These are phyloP conservation scores for Lithospermum erythrorhizon DNA, from an alignment of 257 asterid genomes.

Conservation along the genomic window DNA sequence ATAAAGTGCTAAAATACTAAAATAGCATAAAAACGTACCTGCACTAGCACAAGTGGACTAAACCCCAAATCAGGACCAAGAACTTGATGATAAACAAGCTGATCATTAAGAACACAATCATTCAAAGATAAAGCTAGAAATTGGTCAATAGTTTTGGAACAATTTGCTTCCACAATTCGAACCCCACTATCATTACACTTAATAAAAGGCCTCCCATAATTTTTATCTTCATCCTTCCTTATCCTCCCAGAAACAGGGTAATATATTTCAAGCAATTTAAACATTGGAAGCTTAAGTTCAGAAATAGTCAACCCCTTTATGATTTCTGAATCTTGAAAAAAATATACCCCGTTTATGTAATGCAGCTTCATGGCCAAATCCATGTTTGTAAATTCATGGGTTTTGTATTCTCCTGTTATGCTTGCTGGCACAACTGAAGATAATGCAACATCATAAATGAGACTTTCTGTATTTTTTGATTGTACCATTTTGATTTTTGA, in stretches of 20 bases:
- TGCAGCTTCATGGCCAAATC: slow-evolving; percentile 62
- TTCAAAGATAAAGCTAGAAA: slow-evolving; percentile 24
- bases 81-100: slow-evolving; percentile 34
- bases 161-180: slow-evolving; percentile 59
- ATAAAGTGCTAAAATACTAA: no score
- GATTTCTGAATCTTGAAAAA: slow-evolving; percentile 21
- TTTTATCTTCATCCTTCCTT: slow-evolving; percentile 22
- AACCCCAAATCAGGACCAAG: slow-evolving; percentile 45
- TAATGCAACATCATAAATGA: slow-evolving; percentile 15
- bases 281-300: slow-evolving; percentile 51
- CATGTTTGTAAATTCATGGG: slow-evolving; percentile 25
- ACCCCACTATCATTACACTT: slow-evolving; percentile 86
- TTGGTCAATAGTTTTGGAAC: slow-evolving; percentile 35
- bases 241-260: slow-evolving; percentile 43
- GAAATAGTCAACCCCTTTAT: slow-evolving; percentile 26
- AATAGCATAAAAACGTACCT: slow-evolving; percentile 30
- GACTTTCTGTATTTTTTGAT: neutral
- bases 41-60: slow-evolving; percentile 57
- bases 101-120: slow-evolving; percentile 7
- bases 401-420: slow-evolving; percentile 41
- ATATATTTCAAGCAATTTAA: slow-evolving; percentile 29
- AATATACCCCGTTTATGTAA: slow-evolving; percentile 45
- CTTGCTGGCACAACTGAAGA: slow-evolving; percentile 64
- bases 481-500: neutral
- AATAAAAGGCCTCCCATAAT: slow-evolving; percentile 43